Evolutionary conservation across 768 basidiomycete species (phyloP).

Genomic region (Daedalea quercina): DNA sequence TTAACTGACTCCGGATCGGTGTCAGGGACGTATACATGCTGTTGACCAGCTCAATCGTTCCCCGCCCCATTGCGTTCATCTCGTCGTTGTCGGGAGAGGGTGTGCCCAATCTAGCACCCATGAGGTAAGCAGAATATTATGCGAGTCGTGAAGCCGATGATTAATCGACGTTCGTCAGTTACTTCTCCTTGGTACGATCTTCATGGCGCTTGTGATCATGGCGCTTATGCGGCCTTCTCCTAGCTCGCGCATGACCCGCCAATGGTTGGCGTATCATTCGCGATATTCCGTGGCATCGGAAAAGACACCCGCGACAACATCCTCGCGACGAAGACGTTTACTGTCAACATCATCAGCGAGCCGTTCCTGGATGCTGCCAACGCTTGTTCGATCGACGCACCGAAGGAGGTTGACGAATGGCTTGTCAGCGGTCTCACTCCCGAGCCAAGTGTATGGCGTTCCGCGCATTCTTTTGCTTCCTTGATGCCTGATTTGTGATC

Average conservation of each 20-base stretch:
- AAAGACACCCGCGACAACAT: slow-evolving; percentile 45
- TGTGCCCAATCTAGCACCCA: slow-evolving; percentile 36
- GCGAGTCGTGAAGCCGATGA: slow-evolving; percentile 12
- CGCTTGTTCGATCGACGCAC: slow-evolving; percentile 30
- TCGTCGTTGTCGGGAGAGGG: slow-evolving; percentile 28
- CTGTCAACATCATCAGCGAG: slow-evolving; percentile 53
- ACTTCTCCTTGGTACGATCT: slow-evolving; percentile 51
- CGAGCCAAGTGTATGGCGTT: slow-evolving; percentile 29
- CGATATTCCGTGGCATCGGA: slow-evolving; percentile 14
- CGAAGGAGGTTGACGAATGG: slow-evolving; percentile 33
- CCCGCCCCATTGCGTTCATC: slow-evolving; percentile 39
- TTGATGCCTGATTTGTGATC: background rate
- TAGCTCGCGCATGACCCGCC: slow-evolving; percentile 37
- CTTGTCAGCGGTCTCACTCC: slow-evolving; percentile 35
- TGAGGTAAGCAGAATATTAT: slow-evolving; percentile 45
- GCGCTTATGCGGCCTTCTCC: background rate
- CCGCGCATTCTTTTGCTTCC: background rate
- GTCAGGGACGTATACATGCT: slow-evolving; percentile 34
- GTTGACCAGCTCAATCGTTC: slow-evolving; percentile 32
- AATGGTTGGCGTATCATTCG: slow-evolving; percentile 37
- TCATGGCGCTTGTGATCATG: background rate
- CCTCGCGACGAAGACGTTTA: slow-evolving; percentile 40
- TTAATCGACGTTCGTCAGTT: slow-evolving; percentile 26
- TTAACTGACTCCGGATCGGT: background rate
- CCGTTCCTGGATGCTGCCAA: slow-evolving; percentile 36